Conservation (phyloP, 2,329 filamentous ascomycete genomes). For the Dichotomopilus funicola region DNA sequence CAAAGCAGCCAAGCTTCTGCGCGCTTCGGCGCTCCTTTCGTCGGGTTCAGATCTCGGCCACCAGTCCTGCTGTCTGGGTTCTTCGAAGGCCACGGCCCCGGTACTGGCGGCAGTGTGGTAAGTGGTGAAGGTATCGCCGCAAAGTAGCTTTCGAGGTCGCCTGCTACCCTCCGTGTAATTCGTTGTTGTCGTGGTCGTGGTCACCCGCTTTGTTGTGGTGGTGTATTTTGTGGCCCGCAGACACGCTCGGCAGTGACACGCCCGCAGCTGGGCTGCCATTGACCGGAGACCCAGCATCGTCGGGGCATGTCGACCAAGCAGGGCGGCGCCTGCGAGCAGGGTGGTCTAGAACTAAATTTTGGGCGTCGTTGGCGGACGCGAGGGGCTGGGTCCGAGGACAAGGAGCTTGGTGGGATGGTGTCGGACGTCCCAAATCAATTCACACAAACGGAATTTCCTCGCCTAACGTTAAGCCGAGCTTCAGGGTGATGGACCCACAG, state of each 20-base stretch:
- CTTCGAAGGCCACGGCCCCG: slow-evolving; percentile 56
- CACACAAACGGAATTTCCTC: too few species aligned
- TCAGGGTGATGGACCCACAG: too few species aligned
- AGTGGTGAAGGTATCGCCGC: slow-evolving; percentile 55
- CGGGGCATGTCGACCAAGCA: slow-evolving; percentile 30
- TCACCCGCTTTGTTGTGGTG: slow-evolving; percentile 43
- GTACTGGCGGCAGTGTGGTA: slow-evolving; percentile 59
- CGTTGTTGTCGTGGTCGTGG: slow-evolving; percentile 18
- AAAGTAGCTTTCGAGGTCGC: slow-evolving; percentile 42
- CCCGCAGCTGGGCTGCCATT: slow-evolving; percentile 56
- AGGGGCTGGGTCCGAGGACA: background rate
- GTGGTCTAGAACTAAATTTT: background rate
- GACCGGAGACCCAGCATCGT: slow-evolving; percentile 65
- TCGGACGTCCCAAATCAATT: too few species aligned
- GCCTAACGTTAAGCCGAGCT: too few species aligned
- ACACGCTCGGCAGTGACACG: slow-evolving; percentile 59
- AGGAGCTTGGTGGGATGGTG: background rate
- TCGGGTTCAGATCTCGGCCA: slow-evolving; percentile 55
- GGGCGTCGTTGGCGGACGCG: slow-evolving; percentile 1
- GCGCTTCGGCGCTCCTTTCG: slow-evolving; percentile 49
- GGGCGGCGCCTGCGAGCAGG: slow-evolving; percentile 5
- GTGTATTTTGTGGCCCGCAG: slow-evolving; percentile 38
- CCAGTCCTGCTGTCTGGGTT: slow-evolving; percentile 52
- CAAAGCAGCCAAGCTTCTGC: slow-evolving; percentile 38
- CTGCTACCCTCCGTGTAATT: slow-evolving; percentile 21